These are phyloP conservation scores for Evansstolkia leycettana DNA, from an alignment of 495 filamentous ascomycete genomes.

Conservation along the genomic window DNA sequence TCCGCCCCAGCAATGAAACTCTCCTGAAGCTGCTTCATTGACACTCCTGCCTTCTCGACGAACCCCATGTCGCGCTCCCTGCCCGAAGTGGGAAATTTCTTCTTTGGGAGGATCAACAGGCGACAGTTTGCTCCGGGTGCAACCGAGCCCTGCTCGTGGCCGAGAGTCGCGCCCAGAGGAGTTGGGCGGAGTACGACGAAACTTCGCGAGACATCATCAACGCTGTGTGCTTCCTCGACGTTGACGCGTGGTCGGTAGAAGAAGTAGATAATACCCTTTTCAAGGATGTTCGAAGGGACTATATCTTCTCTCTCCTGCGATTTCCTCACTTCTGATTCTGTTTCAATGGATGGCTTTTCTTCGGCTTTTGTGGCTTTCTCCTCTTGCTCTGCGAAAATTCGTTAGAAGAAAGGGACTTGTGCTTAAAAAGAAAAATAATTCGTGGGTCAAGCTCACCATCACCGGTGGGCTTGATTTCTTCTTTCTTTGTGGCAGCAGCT, in stretches of 20 bases:
- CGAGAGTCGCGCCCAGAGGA: slow-evolving; percentile 54
- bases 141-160: slow-evolving; percentile 46
- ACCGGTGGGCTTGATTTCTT: slow-evolving; percentile 1
- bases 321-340: slow-evolving; percentile 17
- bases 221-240: slow-evolving; percentile 54
- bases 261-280: slow-evolving; percentile 93
- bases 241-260: slow-evolving; percentile 72
- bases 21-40: slow-evolving; percentile 60
- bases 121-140: slow-evolving; percentile 49
- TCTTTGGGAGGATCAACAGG: slow-evolving; percentile 75
- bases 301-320: slow-evolving; percentile 38
- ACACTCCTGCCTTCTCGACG: slow-evolving; percentile 62
- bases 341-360: slow-evolving; percentile 3
- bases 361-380: slow-evolving; percentile 2
- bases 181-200: slow-evolving; percentile 77
- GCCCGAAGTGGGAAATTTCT: slow-evolving; percentile 61
- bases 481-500: neutral
- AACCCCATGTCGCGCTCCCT: slow-evolving; percentile 70
- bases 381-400: neutral
- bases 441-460: neutral
- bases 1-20: slow-evolving; percentile 52
- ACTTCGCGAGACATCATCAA: slow-evolving; percentile 64
- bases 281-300: slow-evolving; percentile 63
- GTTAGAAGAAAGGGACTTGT: neutral
- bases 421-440: neutral